A percentile compares a stretch with the other conserved stretches of the same genome.
Evolutionary conservation across 164 flowering plant genomes (phyloP).

Genomic region (Tetrastigma voinierianum): DNA sequence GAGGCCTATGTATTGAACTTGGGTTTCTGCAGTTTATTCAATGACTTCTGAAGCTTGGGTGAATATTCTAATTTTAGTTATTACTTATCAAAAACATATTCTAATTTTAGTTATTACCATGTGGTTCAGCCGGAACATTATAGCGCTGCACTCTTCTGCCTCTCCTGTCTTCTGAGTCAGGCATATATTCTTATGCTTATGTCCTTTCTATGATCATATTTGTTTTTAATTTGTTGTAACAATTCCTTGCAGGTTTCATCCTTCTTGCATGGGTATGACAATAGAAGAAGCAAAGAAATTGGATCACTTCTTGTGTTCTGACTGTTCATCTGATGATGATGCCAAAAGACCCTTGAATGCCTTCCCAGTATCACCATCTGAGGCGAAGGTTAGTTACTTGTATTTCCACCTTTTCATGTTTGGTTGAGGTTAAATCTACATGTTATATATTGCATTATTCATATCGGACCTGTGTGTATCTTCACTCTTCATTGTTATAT

Average conservation of each 20-base stretch:
- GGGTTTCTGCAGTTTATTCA: no score
- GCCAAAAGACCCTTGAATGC: constrained; percentile 43
- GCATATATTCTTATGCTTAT: not conserved
- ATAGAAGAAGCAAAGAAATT: constrained; percentile 63
- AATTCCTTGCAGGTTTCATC: constrained; percentile 55
- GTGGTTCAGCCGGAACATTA: no score
- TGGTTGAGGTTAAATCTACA: not conserved
- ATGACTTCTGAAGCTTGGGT: no score
- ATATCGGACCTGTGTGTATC: no score
- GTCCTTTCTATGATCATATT: no score
- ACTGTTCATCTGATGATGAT: constrained; percentile 55
- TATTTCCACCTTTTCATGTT: not conserved
- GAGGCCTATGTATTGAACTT: no score
- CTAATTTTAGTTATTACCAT: no score
- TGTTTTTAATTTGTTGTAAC: not conserved
- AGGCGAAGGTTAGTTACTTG: constrained; percentile 38
- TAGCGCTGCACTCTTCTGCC: not conserved
- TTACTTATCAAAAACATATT: no score
- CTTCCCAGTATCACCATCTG: constrained; percentile 39
- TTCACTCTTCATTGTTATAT: no score
- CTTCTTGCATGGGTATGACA: constrained; percentile 64
- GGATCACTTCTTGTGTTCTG: constrained; percentile 59
- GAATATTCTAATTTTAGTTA: no score
- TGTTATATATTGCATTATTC: no score
- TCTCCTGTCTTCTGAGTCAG: no score